phyloP scores from a whole-genome alignment of 1,139 yeast species.

The Blastobotrys buckinghamii region DNA sequence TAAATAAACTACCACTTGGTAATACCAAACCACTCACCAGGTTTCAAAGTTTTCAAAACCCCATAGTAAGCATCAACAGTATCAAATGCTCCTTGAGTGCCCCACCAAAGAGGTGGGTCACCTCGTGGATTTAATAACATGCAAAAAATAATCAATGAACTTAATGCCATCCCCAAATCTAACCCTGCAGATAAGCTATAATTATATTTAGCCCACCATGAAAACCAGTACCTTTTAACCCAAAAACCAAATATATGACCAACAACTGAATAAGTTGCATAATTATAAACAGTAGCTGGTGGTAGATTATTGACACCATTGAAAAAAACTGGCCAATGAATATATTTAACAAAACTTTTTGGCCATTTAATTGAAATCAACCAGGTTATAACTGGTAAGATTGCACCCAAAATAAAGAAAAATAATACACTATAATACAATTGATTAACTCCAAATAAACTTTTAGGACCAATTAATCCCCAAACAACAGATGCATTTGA shows the following conservation, averaged over 20 bases:
- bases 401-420: slow-evolving; percentile 44
- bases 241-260: slow-evolving; percentile 49
- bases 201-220: slow-evolving; percentile 65
- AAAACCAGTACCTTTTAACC: slow-evolving; percentile 45
- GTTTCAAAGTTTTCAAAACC: slow-evolving; percentile 19
- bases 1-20: too few species aligned
- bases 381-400: slow-evolving; percentile 42
- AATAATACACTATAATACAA: slow-evolving; percentile 39
- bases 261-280: slow-evolving; percentile 43
- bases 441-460: slow-evolving; percentile 38
- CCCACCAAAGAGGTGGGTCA: slow-evolving; percentile 53
- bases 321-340: slow-evolving; percentile 49
- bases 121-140: slow-evolving; percentile 35
- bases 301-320: slow-evolving; percentile 46
- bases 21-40: slow-evolving; percentile 27
- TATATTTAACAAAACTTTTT: slow-evolving; percentile 37
- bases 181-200: slow-evolving; percentile 53
- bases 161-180: slow-evolving; percentile 51
- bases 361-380: slow-evolving; percentile 45
- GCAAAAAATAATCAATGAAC: slow-evolving; percentile 45
- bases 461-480: slow-evolving; percentile 60
- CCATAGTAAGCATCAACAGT: slow-evolving; percentile 22
- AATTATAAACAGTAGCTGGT: slow-evolving; percentile 50
- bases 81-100: slow-evolving; percentile 30
- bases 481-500: slow-evolving; percentile 55